Base-by-base conservation (phyloP, 2,329 filamentous ascomycete species). In the Scytalidium lignicola region DNA sequence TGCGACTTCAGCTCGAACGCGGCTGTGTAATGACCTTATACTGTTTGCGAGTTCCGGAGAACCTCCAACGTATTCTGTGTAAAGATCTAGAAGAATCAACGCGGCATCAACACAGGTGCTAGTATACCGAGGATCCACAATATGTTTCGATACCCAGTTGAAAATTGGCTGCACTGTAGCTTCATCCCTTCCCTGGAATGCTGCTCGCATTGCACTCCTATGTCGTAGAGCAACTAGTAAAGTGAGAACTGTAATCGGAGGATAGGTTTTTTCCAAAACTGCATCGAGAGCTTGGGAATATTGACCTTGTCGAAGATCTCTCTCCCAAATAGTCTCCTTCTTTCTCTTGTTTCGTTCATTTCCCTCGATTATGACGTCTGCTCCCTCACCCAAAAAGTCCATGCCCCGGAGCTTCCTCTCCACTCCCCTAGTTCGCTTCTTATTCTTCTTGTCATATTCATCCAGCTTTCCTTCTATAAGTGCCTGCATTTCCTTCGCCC, bases 341-440 rank as follows among this genome's bases (percentile, higher is more conserved):
- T 82, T 85, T 46, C 73, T 73, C 62, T 80, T 83, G 52, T 76
- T 75, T 44, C 73, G 71, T 39, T 87, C 83, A 58, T 88, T 85
- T 40, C 82, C 80, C 44, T 92, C 87, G 59, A 97, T 91, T 58
- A 96, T 80, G 47, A 96, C 90, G 63, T 96, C 90, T 20, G 85
- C 87, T 41, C 84, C 86, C 66, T 95, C 89, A 55, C 89, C 91
- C 18, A 86, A 78, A 62, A 90, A 86, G 62, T 96, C 89, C 52
- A 90, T 83, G 17, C 85, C 85, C 51, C 83, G 73, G 18, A 82
- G 67, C 32, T 77, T 76, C 61, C 80, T 82, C 52, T 85, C 80
- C 12, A 82, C 78, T 41, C 78, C 63, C 46, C 63, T 58, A 61
- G 78, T 75, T 53, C 74, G 69, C 72, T 89, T 88, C 50, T 80